These are phyloP conservation scores for Polytolypa hystricis DNA, from an alignment of 2,329 filamentous ascomycete genomes.

Conservation along the genomic window DNA sequence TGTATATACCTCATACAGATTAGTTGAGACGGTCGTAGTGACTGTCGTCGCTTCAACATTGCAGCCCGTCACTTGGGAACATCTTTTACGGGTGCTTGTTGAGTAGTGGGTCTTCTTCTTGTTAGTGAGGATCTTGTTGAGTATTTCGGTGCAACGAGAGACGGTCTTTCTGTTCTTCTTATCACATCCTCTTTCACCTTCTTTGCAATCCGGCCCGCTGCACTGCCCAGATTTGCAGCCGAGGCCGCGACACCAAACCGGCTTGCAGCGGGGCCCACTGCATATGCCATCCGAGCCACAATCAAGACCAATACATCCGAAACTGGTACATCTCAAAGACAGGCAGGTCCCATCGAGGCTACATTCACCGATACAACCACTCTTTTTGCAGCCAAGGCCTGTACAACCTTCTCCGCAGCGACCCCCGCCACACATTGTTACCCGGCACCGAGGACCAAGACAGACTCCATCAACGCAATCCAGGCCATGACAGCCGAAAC, in stretches of 20 bases:
- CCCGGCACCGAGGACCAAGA: neutral
- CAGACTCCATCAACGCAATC: constrained; percentile 2
- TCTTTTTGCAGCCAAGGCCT: neutral
- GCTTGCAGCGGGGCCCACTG: neutral
- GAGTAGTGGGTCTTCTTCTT: neutral
- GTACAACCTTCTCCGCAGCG: neutral
- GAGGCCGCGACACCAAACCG: neutral
- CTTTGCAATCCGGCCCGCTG: neutral
- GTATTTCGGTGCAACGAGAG: constrained; percentile 1
- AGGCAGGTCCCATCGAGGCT: neutral
- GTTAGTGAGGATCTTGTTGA: neutral
- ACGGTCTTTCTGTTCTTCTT: neutral
- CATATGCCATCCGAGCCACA: constrained; percentile 1
- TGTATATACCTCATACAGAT: neutral
- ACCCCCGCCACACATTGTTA: neutral
- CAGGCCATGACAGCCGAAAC: neutral
- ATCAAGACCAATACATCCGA: constrained; percentile 1
- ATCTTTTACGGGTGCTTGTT: neutral
- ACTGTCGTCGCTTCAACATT: neutral
- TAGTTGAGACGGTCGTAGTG: neutral
- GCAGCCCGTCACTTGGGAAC: neutral
- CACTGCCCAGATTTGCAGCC: neutral
- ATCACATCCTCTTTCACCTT: neutral
- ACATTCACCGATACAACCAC: neutral
- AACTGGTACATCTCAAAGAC: constrained; percentile 1